Percentiles rank a stretch among this genome's conserved stretches.
phyloP scores from a whole-genome alignment of 2,329 filamentous ascomycete genomes.

The Alternaria brassicae region DNA sequence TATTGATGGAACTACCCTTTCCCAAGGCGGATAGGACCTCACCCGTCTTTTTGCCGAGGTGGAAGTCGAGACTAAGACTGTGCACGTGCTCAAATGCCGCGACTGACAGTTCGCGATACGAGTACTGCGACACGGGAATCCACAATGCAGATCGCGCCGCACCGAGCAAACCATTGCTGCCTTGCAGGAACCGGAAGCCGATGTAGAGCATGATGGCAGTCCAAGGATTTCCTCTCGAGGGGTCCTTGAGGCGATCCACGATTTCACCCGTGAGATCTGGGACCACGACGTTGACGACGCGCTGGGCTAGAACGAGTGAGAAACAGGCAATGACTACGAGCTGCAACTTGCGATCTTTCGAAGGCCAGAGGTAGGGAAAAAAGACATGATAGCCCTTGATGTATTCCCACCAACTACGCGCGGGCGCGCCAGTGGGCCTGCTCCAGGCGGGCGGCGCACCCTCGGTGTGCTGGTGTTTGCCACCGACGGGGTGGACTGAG shows the following conservation, averaged over 20 bases:
- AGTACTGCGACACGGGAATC: slow-evolving; percentile 97
- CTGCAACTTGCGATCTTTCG: slow-evolving; percentile 77
- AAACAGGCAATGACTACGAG: slow-evolving; percentile 84
- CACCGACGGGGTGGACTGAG: slow-evolving; percentile 52
- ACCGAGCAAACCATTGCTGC: slow-evolving; percentile 84
- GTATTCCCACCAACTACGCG: slow-evolving; percentile 96
- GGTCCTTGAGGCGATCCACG: slow-evolving; percentile 72
- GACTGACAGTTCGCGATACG: slow-evolving; percentile 90
- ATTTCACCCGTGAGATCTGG: slow-evolving; percentile 82
- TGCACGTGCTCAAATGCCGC: slow-evolving; percentile 98
- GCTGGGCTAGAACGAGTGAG: slow-evolving; percentile 77
- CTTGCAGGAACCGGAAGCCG: slow-evolving; percentile 80
- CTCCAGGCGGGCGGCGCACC: slow-evolving; percentile 83
- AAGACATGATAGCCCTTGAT: slow-evolving; percentile 90
- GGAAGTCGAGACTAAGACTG: slow-evolving; percentile 92
- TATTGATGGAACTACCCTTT: slow-evolving; percentile 95
- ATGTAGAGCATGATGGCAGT: slow-evolving; percentile 77
- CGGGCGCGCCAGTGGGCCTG: slow-evolving; percentile 82
- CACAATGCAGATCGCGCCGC: slow-evolving; percentile 83
- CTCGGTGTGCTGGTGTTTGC: slow-evolving; percentile 55
- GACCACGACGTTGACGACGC: slow-evolving; percentile 84
- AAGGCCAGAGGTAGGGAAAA: slow-evolving; percentile 96
- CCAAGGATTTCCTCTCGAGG: slow-evolving; percentile 69
- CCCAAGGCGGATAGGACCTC: slow-evolving; percentile 95
- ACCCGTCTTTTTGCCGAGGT: slow-evolving; percentile 93